Conservation (phyloP, 2,329 filamentous ascomycete species). For the Elsinoe necatrix region DNA sequence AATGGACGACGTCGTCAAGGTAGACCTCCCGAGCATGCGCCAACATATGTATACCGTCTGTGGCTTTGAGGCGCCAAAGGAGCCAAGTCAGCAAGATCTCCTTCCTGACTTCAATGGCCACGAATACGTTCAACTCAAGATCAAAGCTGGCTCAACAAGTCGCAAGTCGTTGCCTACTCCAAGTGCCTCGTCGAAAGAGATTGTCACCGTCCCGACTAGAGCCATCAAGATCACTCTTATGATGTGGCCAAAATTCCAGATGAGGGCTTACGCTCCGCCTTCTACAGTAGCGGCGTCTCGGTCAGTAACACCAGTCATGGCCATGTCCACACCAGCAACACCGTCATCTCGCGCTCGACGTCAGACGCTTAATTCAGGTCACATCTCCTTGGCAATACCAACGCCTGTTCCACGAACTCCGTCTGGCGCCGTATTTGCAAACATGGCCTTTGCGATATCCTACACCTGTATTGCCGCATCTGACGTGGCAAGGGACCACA, state of each 20-base stretch:
- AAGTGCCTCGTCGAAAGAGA: conserved; percentile 21
- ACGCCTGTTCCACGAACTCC: conserved; percentile 22
- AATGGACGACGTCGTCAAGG: conserved; percentile 39
- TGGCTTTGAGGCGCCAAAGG: conserved; percentile 33
- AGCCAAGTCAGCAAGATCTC: conserved; percentile 21
- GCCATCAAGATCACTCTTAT: conserved; percentile 38
- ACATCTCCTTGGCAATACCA: conserved; percentile 14
- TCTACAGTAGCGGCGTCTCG: conserved; percentile 6
- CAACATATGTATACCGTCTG: conserved; percentile 37
- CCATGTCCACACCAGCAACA: conserved; percentile 36
- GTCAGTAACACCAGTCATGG: conserved; percentile 21
- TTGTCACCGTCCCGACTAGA: conserved; percentile 33
- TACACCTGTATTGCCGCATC: conserved; percentile 49
- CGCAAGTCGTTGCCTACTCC: conserved; percentile 4
- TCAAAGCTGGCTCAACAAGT: conserved; percentile 23
- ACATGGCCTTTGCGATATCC: conserved; percentile 83
- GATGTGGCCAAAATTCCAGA: conserved; percentile 36
- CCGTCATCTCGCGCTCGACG: conserved; percentile 44
- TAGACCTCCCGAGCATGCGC: conserved; percentile 38
- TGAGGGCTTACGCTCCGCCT: conserved; percentile 30
- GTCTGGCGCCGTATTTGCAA: conserved; percentile 52
- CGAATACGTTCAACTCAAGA: conserved; percentile 33
- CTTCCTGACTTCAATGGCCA: conserved; percentile 37
- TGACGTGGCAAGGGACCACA: conserved; percentile 41
- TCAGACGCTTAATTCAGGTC: conserved; percentile 12